Evolutionary conservation across 1,284 basidiomycete species (phyloP).

Genomic region (Kwoniella shivajii): DNA sequence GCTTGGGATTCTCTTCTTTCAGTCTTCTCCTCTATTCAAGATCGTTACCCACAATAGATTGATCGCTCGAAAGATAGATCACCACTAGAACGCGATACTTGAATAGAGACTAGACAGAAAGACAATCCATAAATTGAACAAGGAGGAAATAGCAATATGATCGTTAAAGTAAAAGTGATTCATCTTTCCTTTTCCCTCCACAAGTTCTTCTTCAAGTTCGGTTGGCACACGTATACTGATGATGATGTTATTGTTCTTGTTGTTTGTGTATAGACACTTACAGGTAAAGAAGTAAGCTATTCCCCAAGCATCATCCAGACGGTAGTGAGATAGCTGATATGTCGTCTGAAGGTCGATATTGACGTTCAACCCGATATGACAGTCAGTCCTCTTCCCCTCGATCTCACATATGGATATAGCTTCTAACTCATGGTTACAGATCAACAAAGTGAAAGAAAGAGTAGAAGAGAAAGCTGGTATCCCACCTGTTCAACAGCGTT

Average conservation of each 20-base stretch:
- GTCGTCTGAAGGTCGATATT: constrained; percentile 63
- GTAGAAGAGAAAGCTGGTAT: constrained; percentile 99
- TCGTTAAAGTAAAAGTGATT: constrained; percentile 53
- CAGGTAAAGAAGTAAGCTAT: constrained; percentile 46
- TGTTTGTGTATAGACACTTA: constrained; percentile 34
- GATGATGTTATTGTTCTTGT: constrained; percentile 3
- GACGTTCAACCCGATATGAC: constrained; percentile 92
- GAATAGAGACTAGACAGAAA: background rate
- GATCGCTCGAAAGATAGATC: too few relatives aligned
- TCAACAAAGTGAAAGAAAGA: constrained; percentile 94
- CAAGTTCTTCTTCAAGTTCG: too few relatives aligned
- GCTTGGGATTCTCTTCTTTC: too few relatives aligned
- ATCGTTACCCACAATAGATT: background rate
- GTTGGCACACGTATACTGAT: too few relatives aligned
- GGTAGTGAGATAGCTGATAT: background rate
- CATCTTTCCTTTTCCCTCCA: background rate
- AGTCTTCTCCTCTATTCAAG: background rate
- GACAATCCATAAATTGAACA: background rate
- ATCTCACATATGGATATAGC: background rate
- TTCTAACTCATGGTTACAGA: constrained; percentile 58
- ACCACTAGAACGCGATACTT: background rate
- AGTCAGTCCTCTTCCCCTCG: constrained; percentile 57
- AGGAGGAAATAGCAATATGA: constrained; percentile 33
- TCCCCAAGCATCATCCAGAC: background rate
- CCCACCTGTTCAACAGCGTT: constrained; percentile 91